phyloP scores from a whole-genome alignment of 306 rosid genomes.

The Trifolium fragiferum region DNA sequence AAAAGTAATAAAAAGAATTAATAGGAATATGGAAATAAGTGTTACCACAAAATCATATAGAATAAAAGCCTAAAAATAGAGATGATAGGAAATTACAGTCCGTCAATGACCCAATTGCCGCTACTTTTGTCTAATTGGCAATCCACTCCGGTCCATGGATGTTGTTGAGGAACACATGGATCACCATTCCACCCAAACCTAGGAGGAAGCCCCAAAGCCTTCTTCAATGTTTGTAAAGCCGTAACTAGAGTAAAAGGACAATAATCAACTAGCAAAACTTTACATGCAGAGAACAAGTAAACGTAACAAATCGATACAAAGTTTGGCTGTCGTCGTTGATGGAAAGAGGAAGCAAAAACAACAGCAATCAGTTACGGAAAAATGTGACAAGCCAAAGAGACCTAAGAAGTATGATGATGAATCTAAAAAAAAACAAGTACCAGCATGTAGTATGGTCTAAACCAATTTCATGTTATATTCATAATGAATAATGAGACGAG shows the following conservation, averaged over 20 bases:
- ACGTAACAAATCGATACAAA: constrained; percentile 14
- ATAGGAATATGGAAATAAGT: constrained; percentile 23
- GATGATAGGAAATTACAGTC: constrained; percentile 70
- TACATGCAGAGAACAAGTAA: constrained; percentile 25
- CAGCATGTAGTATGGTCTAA: constrained; percentile 29
- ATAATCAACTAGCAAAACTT: constrained; percentile 38
- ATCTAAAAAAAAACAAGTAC: constrained; percentile 33
- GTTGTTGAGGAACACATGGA: constrained; percentile 98
- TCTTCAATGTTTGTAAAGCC: constrained; percentile 78
- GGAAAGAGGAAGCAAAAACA: constrained; percentile 28
- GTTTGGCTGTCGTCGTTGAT: neutral
- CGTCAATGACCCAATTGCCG: constrained; percentile 87
- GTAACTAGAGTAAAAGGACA: constrained; percentile 62
- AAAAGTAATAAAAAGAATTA: constrained; percentile 25
- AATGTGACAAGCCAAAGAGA: constrained; percentile 10
- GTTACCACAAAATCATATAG: constrained; percentile 26
- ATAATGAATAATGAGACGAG: neutral
- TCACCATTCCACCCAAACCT: constrained; percentile 99
- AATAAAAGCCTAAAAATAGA: constrained; percentile 31
- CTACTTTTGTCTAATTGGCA: constrained; percentile 70
- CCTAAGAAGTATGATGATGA: constrained; percentile 40
- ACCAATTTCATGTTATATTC: constrained; percentile 28
- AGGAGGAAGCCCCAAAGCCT: constrained; percentile 82
- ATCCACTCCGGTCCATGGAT: constrained; percentile 96
- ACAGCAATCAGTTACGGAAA: constrained; percentile 22